phyloP scores from a whole-genome alignment of 2,329 filamentous ascomycete genomes.

The Cadophora sp. region DNA sequence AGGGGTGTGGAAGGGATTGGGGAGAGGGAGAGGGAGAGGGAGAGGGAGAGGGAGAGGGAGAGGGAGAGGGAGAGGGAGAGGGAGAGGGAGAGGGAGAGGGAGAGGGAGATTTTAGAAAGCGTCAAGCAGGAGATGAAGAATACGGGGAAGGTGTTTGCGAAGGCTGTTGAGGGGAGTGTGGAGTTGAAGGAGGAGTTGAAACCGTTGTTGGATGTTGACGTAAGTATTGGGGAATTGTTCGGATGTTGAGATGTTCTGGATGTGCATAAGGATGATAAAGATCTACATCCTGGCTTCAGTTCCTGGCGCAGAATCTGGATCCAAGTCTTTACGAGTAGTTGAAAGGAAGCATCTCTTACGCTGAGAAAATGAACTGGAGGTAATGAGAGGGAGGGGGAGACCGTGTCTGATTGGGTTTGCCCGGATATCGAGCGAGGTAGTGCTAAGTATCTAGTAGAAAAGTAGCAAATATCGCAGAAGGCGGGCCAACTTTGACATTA shows the following conservation, averaged over 20 bases:
- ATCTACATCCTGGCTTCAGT: neutral
- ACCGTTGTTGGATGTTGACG: constrained; percentile 41
- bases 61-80: constrained; percentile 18
- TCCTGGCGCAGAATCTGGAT: neutral
- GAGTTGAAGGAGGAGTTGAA: constrained; percentile 35
- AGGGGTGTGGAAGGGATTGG: constrained; percentile 46
- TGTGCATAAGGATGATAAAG: neutral
- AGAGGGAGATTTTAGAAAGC: constrained; percentile 27
- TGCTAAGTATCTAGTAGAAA: neutral
- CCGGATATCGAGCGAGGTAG: neutral
- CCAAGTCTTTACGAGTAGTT: too few relatives aligned
- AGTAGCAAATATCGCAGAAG: neutral
- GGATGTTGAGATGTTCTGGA: neutral
- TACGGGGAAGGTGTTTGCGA: constrained; percentile 35
- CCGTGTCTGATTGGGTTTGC: neutral
- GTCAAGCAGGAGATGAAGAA: constrained; percentile 35
- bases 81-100: constrained; percentile 47
- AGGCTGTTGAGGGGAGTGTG: constrained; percentile 28
- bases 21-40: constrained; percentile 20
- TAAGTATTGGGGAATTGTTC: constrained; percentile 46
- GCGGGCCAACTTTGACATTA: neutral
- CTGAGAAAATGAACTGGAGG: neutral
- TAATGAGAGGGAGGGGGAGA: neutral
- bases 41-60: constrained; percentile 46
- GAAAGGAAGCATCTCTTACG: neutral